These are phyloP conservation scores for Penicillium sp. DNA, from an alignment of 2,329 filamentous ascomycete species.

Conservation along the genomic window DNA sequence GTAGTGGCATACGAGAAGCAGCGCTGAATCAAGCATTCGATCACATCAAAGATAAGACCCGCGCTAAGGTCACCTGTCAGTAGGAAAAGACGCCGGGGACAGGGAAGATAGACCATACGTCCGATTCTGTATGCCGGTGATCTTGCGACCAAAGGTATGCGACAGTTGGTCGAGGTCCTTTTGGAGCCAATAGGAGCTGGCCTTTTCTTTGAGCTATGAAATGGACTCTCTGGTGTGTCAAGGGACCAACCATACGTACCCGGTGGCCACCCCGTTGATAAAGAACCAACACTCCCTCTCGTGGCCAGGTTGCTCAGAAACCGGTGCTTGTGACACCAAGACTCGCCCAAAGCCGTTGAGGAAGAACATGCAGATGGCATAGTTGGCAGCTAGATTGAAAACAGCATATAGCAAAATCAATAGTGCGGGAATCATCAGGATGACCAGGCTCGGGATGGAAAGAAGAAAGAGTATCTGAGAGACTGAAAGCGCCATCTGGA, in stretches of 20 bases:
- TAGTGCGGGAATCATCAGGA: slow-evolving; percentile 44
- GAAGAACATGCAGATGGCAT: slow-evolving; percentile 29
- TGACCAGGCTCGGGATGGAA: slow-evolving; percentile 51
- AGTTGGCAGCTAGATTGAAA: slow-evolving; percentile 29
- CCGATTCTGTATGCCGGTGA: slow-evolving; percentile 72
- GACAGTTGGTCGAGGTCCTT: slow-evolving; percentile 69
- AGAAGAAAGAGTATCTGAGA: slow-evolving; percentile 62
- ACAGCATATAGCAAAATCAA: slow-evolving; percentile 30
- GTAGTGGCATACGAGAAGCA: slow-evolving; percentile 69
- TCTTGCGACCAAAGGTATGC: slow-evolving; percentile 66
- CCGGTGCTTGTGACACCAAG: slow-evolving; percentile 31
- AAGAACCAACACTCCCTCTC: slow-evolving; percentile 74
- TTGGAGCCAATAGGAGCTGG: slow-evolving; percentile 61
- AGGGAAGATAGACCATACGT: slow-evolving; percentile 48
- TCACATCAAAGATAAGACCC: slow-evolving; percentile 71
- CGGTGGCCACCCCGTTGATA: slow-evolving; percentile 64
- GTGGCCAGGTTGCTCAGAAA: slow-evolving; percentile 36
- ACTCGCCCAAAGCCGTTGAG: slow-evolving; percentile 52
- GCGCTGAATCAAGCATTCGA: slow-evolving; percentile 75
- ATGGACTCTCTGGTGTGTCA: slow-evolving; percentile 14
- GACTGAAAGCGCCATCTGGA: slow-evolving; percentile 59
- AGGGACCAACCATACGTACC: slow-evolving; percentile 42
- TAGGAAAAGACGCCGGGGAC: background rate
- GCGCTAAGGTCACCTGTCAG: slow-evolving; percentile 25
- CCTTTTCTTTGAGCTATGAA: slow-evolving; percentile 5